Evolutionary conservation across 2,329 filamentous ascomycete species (phyloP).

Genomic region (Cucurbitaria berberidis): DNA sequence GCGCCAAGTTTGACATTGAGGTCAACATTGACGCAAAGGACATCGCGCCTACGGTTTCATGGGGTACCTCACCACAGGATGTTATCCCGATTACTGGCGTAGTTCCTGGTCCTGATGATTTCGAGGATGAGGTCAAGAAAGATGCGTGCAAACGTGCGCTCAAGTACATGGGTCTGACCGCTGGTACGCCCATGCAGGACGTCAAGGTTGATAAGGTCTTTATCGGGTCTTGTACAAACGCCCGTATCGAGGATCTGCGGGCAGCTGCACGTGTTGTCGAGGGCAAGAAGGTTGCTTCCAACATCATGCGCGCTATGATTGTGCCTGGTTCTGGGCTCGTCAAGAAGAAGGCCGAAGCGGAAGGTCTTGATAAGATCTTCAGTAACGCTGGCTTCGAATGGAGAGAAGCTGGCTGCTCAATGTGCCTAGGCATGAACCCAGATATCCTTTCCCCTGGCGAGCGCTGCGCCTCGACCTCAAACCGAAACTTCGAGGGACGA

Average conservation of each 20-base stretch:
- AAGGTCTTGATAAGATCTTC: constrained; percentile 94
- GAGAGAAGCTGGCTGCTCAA: constrained; percentile 97
- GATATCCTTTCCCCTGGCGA: constrained; percentile 93
- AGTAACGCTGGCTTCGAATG: constrained; percentile 92
- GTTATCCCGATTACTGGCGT: constrained; percentile 90
- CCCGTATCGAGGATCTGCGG: constrained; percentile 92
- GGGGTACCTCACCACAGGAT: constrained; percentile 96
- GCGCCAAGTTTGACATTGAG: constrained; percentile 87
- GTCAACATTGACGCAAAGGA: constrained; percentile 91
- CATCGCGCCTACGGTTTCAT: constrained; percentile 90
- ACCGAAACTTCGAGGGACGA: constrained; percentile 96
- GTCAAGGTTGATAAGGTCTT: constrained; percentile 94
- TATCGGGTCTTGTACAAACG: constrained; percentile 97
- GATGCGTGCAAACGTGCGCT: constrained; percentile 78
- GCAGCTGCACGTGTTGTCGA: constrained; percentile 85
- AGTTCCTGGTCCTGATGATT: constrained; percentile 91
- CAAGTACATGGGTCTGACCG: constrained; percentile 92
- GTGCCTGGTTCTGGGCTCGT: constrained; percentile 95
- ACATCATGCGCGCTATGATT: constrained; percentile 93
- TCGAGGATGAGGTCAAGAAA: constrained; percentile 80
- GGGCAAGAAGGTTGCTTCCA: constrained; percentile 83
- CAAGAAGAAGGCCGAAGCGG: constrained; percentile 87
- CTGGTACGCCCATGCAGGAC: constrained; percentile 91
- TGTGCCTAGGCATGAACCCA: constrained; percentile 99
- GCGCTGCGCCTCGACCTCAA: constrained; percentile 92